Evolutionary conservation across 1,284 basidiomycete species (phyloP).

Genomic region (Taiwanofungus camphoratus): DNA sequence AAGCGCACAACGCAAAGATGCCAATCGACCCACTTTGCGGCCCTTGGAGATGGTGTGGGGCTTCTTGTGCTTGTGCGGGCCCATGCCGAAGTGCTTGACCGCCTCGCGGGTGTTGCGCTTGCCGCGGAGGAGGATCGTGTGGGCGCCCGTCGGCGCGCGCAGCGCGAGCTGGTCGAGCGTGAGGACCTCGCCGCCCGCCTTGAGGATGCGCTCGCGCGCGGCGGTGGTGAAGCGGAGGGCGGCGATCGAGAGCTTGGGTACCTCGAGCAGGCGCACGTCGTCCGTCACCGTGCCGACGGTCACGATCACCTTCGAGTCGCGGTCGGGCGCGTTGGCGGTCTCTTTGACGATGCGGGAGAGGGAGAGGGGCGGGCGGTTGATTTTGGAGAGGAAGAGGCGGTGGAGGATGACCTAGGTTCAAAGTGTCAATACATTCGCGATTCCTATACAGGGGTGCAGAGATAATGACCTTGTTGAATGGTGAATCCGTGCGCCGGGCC

Average conservation of each 20-base stretch:
- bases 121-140: conserved; percentile 91
- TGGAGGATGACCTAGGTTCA: conserved; percentile 77
- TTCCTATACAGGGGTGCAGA: neutral
- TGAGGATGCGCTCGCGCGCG: conserved; percentile 92
- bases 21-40: conserved; percentile 63
- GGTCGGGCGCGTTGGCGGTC: conserved; percentile 65
- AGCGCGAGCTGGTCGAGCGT: conserved; percentile 97
- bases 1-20: neutral
- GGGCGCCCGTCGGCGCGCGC: conserved; percentile 90
- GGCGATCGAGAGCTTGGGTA: conserved; percentile 93
- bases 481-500: conserved; percentile 92
- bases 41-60: conserved; percentile 93
- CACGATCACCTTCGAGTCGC: conserved; percentile 83
- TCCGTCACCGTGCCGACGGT: conserved; percentile 93
- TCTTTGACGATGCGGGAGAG: conserved; percentile 87
- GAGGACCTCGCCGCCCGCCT: conserved; percentile 91
- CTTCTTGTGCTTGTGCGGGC: conserved; percentile 90
- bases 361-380: conserved; percentile 96
- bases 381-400: conserved; percentile 95
- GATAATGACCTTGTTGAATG: conserved; percentile 86
- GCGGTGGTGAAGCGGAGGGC: conserved; percentile 93
- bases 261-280: conserved; percentile 82
- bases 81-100: conserved; percentile 96
- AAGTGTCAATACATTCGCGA: conserved; percentile 8
- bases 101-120: conserved; percentile 93